Base-by-base conservation (phyloP, 179 eudicot species). In the Amaranthus tricolor region DNA sequence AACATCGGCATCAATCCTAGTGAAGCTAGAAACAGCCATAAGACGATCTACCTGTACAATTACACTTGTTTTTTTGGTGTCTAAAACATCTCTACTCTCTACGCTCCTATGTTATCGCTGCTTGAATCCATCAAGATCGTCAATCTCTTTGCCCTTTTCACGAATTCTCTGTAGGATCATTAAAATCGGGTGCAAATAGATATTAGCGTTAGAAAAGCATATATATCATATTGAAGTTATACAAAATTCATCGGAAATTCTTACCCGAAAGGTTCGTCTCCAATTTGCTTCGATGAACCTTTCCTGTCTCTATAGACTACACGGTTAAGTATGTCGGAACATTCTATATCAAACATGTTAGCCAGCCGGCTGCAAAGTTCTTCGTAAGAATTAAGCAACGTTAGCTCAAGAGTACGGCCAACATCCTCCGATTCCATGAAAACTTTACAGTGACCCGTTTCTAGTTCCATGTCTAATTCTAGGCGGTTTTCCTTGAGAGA, bases 211-310 rank as follows among this genome's bases (percentile, higher is more conserved):
- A 5, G 19, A 44, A n/a, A 70, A 76, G 49, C 0, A 11, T 9
- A 11, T 9, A 7, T 9, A 55, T 52, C 14, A 19, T 57, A 15
- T 24, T 21, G 14, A 19, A 63, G 40, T 2, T 2, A 31, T 31
- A 7, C 12, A 17, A 16, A 19, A 60, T 9, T 12, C n/a, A 17
- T 51, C 52, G 0, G 3, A 31, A 31, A 31, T 31, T 31, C 77
- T 66, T 67, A 91, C 94, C 92, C 80, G 85, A 91, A 91, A 40
- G 91, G 90, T 73, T 88, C 96, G 64, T 93, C 91, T 61, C 89
- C 91, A n/a, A 85, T 78, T 67, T 84, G 89, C 73, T 85, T 89
- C 56, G 85, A 76, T 47, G 78, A 73, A 31, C 91, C 92, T 0
- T 77, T 43, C 6, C 83, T 65, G 16, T 88, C 88, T 20, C 82